A percentile compares a stretch with the other conserved stretches of the same genome.
These are phyloP conservation scores for Phytopythium mirpurense DNA, from an alignment of 352 stramenopile species.

Conservation along the genomic window DNA sequence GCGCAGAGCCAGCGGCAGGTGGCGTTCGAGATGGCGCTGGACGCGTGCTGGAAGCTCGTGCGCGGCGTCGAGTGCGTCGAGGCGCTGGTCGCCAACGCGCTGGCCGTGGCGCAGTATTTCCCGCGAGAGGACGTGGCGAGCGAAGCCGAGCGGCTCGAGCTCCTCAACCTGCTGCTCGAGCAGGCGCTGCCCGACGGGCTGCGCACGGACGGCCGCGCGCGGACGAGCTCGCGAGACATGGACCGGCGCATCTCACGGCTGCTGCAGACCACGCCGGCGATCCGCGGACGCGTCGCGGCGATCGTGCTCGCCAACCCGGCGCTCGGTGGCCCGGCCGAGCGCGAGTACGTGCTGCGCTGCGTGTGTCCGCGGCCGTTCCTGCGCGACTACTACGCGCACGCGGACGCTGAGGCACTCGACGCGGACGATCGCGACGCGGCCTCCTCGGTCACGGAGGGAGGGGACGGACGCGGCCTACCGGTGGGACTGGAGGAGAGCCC, in stretches of 20 bases:
- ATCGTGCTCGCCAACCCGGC: slow-evolving; percentile 45
- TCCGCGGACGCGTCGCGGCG: slow-evolving; percentile 26
- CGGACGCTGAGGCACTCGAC: slow-evolving; percentile 5
- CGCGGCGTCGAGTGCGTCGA: slow-evolving; percentile 45
- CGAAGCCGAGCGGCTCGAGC: slow-evolving; percentile 11
- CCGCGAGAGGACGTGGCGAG: slow-evolving; percentile 6
- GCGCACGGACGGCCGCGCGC: neutral
- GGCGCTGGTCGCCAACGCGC: slow-evolving; percentile 41
- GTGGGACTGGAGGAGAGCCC: slow-evolving; percentile 45
- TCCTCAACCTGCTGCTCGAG: slow-evolving; percentile 35
- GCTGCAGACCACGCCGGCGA: slow-evolving; percentile 26
- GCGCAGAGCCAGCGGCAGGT: slow-evolving; percentile 52
- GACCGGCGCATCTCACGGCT: slow-evolving; percentile 28
- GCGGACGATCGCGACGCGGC: slow-evolving; percentile 15
- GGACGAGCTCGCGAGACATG: neutral
- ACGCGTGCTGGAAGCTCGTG: slow-evolving; percentile 65
- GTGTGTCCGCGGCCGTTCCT: slow-evolving; percentile 67
- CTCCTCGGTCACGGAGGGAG: neutral
- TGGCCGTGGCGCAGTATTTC: slow-evolving; percentile 48
- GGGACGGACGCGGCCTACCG: neutral
- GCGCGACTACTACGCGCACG: slow-evolving; percentile 32
- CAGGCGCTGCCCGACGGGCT: slow-evolving; percentile 13
- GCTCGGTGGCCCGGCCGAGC: slow-evolving; percentile 36
- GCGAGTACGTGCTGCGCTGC: slow-evolving; percentile 76
- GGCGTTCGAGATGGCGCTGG: slow-evolving; percentile 75